Evolutionary conservation across 176 grass and related monocot species (phyloP), one percentile per base, ranked within the genome.

Genomic region (Bromus sterilis): DNA sequence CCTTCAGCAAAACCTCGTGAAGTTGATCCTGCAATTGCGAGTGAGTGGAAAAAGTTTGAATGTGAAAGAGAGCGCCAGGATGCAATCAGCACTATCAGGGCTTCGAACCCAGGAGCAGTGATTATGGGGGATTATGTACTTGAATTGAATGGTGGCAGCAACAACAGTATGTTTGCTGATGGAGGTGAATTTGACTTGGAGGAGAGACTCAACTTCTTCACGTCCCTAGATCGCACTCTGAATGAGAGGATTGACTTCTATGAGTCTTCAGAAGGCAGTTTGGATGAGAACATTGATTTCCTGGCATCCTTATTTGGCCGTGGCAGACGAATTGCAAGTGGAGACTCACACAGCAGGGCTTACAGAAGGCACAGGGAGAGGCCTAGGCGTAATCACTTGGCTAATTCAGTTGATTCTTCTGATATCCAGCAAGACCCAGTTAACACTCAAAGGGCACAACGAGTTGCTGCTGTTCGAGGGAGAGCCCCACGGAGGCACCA

Each of bases 111-210:
- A 64, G 82, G 91, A 78, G 75, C 91, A 30, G 79, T 94, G 11
- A 89, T 97, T 78, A 88, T 92, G 67, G 94, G 94, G 14, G 94
- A 97, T 75, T 97, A 97, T 90, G 94, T 97, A 46, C 86, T 97
- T 83, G 94, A 97, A 67, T 76, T 97, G 74, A 91, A 89, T 24
- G 82, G 85, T 42, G 88, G 84, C 33, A 34, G 70, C 26, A 78
- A 48, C 78, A 89, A 71, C 58, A 53, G 26, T 57, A 57, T 78
- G 55, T 76, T 56, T 7, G 16, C 36, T 21, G 88, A 89, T 48
- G 83, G 88, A 42, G 83, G 78, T 78, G 66, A 66, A 11, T 57
- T 88, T 80, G 81, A 89, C 56, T 36, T 82, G 35, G 87, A 86
- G 55, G 83, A 86, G 39, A 86, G 88, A 12, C 83, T 89, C 46